Evolutionary conservation across 225 moss, liverwort and hornwort species (phyloP).

Genomic region (Pseudisothecium myosuroides): DNA sequence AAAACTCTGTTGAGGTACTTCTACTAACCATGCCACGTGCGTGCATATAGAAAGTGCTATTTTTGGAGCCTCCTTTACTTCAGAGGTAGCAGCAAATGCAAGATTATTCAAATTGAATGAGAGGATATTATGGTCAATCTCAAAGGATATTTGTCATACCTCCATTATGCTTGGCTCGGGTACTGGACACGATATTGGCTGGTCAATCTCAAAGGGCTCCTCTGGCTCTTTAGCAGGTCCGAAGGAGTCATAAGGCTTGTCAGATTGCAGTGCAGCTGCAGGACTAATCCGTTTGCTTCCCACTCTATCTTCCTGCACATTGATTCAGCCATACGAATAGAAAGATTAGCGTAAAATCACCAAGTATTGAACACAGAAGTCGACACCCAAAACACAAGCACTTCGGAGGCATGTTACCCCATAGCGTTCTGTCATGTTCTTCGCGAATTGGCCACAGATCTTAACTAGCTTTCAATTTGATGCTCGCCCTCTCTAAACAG

Average conservation of each 20-base stretch:
- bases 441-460: neutral
- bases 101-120: neutral
- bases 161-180: conserved; percentile 28
- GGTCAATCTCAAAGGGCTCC: conserved; percentile 28
- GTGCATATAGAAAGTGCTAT: neutral
- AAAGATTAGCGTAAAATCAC: neutral
- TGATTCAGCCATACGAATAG: neutral
- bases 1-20: neutral
- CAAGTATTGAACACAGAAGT: neutral
- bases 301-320: conserved; percentile 35
- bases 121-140: neutral
- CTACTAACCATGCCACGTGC: neutral
- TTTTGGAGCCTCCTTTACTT: neutral
- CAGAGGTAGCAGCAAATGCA: neutral
- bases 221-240: neutral
- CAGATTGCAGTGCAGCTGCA: conserved; percentile 10
- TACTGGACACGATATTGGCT: conserved; percentile 16
- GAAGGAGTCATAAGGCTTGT: conserved; percentile 1
- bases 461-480: neutral
- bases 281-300: conserved; percentile 42
- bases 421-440: conserved; percentile 2
- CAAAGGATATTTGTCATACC: neutral
- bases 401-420: neutral
- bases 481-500: neutral
- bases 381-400: neutral